phyloP scores from a whole-genome alignment of 768 basidiomycete genomes.

The Gloeostereum incarnatum region DNA sequence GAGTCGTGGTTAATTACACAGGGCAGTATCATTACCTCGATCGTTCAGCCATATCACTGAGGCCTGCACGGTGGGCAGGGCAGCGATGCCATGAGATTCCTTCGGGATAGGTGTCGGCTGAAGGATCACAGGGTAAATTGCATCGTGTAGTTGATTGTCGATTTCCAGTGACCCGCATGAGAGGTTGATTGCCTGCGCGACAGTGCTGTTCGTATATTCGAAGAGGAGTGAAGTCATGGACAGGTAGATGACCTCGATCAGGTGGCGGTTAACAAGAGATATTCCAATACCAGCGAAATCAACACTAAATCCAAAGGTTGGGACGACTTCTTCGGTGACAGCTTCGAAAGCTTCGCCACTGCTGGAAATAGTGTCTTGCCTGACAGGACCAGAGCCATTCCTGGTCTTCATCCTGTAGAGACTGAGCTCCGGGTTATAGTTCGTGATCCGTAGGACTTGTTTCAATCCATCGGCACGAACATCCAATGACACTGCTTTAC shows the following conservation, averaged over 20 bases:
- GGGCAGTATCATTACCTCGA: conserved; percentile 52
- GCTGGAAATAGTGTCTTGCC: conserved; percentile 65
- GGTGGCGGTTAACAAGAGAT: conserved; percentile 80
- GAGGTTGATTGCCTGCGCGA: conserved; percentile 73
- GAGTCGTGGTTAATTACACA: not conserved
- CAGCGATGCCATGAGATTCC: conserved; percentile 65
- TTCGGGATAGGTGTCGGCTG: conserved; percentile 87
- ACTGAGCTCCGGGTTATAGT: conserved; percentile 79
- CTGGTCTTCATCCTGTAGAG: conserved; percentile 75
- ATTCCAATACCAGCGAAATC: conserved; percentile 88
- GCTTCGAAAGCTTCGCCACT: conserved; percentile 78
- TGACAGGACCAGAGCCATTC: conserved; percentile 31
- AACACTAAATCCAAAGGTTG: conserved; percentile 57
- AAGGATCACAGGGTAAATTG: conserved; percentile 86
- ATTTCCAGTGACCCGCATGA: conserved; percentile 85
- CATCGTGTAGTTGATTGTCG: conserved; percentile 97
- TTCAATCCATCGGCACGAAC: conserved; percentile 82
- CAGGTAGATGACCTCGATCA: conserved; percentile 86
- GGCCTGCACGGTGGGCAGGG: conserved; percentile 82
- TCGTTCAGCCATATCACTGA: conserved; percentile 91
- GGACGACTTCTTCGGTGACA: conserved; percentile 61
- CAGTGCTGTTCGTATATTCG: conserved; percentile 72
- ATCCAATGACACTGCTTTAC: conserved; percentile 77
- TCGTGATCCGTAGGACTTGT: conserved; percentile 80
- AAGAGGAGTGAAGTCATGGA: conserved; percentile 72